Conservation (phyloP, 305 asterid genomes). For the Fraxinus albicans region DNA sequence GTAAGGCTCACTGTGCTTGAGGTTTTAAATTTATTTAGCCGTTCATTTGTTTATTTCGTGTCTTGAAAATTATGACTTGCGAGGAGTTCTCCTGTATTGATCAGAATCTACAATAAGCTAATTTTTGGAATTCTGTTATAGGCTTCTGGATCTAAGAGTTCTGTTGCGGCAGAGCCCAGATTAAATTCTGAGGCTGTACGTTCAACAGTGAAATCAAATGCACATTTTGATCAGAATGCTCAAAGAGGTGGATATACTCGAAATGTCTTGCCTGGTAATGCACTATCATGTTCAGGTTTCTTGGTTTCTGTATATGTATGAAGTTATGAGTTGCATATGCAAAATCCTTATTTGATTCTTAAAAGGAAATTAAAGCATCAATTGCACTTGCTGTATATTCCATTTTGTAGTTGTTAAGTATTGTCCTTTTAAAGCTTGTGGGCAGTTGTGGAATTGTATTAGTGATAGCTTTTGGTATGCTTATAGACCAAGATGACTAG, state of each 20-base stretch:
- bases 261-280: constrained; percentile 62
- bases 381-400: not conserved
- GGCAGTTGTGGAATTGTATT: not conserved
- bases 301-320: not conserved
- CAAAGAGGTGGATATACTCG: constrained; percentile 59
- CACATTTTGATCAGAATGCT: constrained; percentile 50
- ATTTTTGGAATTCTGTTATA: constrained; percentile 40
- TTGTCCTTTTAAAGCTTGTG: not conserved
- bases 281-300: constrained; percentile 19
- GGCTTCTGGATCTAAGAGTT: constrained; percentile 47
- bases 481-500: not conserved
- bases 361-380: constrained; percentile 1
- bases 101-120: not conserved
- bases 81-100: not conserved
- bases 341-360: not conserved
- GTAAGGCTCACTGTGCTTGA: not conserved
- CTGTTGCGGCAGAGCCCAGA: constrained; percentile 49
- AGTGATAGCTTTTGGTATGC: not conserved
- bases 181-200: constrained; percentile 40
- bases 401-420: not conserved
- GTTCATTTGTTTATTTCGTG: not conserved
- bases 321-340: not conserved
- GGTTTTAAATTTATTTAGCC: not conserved
- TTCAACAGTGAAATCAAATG: constrained; percentile 38
- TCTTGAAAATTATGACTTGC: not conserved